phyloP scores from a whole-genome alignment of 441 rosid genomes.

The Pelargonium fulgidum region DNA sequence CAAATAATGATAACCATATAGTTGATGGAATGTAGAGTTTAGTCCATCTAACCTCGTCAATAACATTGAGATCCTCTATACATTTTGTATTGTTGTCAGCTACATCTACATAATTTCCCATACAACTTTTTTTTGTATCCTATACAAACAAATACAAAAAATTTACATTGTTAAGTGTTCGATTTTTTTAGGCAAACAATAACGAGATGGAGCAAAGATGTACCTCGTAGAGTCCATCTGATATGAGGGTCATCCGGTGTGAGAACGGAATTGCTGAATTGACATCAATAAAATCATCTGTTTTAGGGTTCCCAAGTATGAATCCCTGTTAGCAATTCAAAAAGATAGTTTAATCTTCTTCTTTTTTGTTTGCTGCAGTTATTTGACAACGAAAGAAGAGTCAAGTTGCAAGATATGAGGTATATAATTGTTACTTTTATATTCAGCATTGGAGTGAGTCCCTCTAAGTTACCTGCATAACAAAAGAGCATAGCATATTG shows the following conservation, averaged over 20 bases:
- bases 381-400: background rate
- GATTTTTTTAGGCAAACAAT: background rate
- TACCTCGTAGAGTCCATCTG: conserved; percentile 53
- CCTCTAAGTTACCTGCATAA: background rate
- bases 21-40: background rate
- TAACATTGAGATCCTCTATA: conserved; percentile 24
- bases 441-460: conserved; percentile 7
- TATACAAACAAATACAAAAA: conserved; percentile 15
- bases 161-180: background rate
- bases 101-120: conserved; percentile 29
- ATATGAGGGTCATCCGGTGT: conserved; percentile 61
- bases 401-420: background rate
- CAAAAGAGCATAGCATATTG: background rate
- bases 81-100: conserved; percentile 42
- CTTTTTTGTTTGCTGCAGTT: background rate
- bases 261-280: conserved; percentile 32
- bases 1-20: background rate
- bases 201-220: background rate
- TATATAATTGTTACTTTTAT: background rate
- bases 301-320: conserved; percentile 45
- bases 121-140: conserved; percentile 49
- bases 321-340: conserved; percentile 44
- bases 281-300: conserved; percentile 14
- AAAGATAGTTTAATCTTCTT: background rate
- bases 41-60: conserved; percentile 24